Evolutionary conservation across 257 asterid genomes (phyloP).

Genomic region (Penstemon eatonii): DNA sequence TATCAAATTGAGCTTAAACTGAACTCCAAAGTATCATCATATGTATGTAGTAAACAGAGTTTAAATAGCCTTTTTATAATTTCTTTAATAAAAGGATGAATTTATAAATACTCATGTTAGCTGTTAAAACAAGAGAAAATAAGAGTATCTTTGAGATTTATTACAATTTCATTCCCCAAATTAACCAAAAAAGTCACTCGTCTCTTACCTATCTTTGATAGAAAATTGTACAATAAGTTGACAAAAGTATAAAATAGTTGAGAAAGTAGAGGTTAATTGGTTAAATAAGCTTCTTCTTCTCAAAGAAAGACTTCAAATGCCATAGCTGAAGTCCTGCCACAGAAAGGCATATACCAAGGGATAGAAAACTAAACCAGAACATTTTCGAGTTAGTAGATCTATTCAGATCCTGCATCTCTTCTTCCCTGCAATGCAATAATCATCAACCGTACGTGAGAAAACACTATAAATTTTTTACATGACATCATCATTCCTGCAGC

Average conservation of each 20-base stretch:
- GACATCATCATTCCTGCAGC: not conserved
- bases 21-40: too few species aligned
- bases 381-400: conserved; percentile 68
- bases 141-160: conserved; percentile 20
- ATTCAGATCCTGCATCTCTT: conserved; percentile 83
- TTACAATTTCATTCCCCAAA: conserved; percentile 25
- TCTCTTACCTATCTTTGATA: conserved; percentile 24
- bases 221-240: conserved; percentile 34
- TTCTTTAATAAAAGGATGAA: too few species aligned
- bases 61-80: too few species aligned
- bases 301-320: conserved; percentile 89
- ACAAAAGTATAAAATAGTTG: conserved; percentile 21
- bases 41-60: too few species aligned
- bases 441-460: not conserved
- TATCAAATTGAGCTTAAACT: too few species aligned
- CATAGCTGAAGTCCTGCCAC: conserved; percentile 87
- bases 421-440: conserved; percentile 64
- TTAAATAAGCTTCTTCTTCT: conserved; percentile 95
- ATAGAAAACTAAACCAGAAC: conserved; percentile 79
- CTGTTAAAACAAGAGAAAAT: not conserved
- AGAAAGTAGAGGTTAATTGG: not conserved
- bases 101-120: too few species aligned
- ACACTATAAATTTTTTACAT: not conserved
- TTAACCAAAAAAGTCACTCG: conserved; percentile 31
- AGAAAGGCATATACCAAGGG: conserved; percentile 56